A percentile compares a stretch with the other conserved stretches of the same genome.
Evolutionary conservation across 2,329 filamentous ascomycete genomes (phyloP).

Genomic region (Aspergillus luchuensis): DNA sequence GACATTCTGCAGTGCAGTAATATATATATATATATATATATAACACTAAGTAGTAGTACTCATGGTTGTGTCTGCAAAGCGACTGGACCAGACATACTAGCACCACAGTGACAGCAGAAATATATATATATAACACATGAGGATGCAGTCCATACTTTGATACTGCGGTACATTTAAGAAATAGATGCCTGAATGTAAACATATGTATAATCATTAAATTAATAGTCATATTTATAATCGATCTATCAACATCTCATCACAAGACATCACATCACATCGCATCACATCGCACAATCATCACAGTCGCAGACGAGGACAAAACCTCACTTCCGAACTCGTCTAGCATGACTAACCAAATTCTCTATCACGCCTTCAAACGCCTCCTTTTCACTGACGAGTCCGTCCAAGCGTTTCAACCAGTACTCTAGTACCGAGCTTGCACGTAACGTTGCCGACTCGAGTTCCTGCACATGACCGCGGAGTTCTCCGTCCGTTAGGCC

Average conservation of each 20-base stretch:
- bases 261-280: no score
- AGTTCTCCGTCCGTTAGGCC: constrained; percentile 81
- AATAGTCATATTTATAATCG: constrained; percentile 3
- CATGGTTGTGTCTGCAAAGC: no score
- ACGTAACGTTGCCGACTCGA: constrained; percentile 69
- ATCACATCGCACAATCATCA: neutral
- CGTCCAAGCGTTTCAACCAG: constrained; percentile 84
- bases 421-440: constrained; percentile 81
- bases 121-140: no score
- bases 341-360: constrained; percentile 88
- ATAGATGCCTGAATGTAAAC: no score
- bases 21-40: no score
- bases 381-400: constrained; percentile 85
- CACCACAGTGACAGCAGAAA: no score
- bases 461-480: constrained; percentile 66
- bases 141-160: no score
- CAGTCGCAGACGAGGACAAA: neutral
- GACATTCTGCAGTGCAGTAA: no score
- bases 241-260: neutral
- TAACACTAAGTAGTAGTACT: no score
- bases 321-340: constrained; percentile 74
- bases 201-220: neutral
- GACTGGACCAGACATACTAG: no score
- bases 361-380: constrained; percentile 96
- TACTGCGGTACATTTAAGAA: no score